Conservation (phyloP, 441 rosid genomes). For the Populus hybrid region DNA sequence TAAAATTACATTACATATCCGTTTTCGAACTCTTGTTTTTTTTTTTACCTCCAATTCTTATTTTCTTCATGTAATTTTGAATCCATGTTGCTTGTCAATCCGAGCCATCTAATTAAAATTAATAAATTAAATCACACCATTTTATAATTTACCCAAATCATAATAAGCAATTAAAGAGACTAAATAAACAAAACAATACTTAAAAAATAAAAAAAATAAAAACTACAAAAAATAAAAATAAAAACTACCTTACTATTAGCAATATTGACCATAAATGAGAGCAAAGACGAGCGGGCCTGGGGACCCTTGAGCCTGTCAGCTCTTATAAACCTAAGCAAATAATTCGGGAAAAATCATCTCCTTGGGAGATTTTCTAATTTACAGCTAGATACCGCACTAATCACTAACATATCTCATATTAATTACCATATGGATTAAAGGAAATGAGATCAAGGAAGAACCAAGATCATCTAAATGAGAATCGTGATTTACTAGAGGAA, state of each 20-base stretch:
- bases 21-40: no score
- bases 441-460: not conserved
- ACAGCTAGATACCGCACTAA: not conserved
- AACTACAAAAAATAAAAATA: no score
- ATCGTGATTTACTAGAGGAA: slow-evolving; percentile 7
- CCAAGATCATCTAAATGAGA: slow-evolving; percentile 12
- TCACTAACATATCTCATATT: not conserved
- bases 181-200: not conserved
- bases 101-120: not conserved
- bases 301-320: not conserved
- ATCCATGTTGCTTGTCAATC: not conserved
- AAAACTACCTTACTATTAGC: not conserved
- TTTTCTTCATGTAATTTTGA: not conserved
- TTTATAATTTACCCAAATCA: not conserved
- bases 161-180: not conserved
- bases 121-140: not conserved
- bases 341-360: not conserved
- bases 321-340: not conserved
- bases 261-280: not conserved
- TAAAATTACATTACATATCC: no score
- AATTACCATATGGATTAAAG: not conserved
- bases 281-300: not conserved
- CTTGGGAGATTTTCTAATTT: slow-evolving; percentile 5
- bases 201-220: no score
- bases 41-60: not conserved